Evolutionary conservation across 352 stramenopile genomes (phyloP).

Genomic region (Phytopythium sindhum): DNA sequence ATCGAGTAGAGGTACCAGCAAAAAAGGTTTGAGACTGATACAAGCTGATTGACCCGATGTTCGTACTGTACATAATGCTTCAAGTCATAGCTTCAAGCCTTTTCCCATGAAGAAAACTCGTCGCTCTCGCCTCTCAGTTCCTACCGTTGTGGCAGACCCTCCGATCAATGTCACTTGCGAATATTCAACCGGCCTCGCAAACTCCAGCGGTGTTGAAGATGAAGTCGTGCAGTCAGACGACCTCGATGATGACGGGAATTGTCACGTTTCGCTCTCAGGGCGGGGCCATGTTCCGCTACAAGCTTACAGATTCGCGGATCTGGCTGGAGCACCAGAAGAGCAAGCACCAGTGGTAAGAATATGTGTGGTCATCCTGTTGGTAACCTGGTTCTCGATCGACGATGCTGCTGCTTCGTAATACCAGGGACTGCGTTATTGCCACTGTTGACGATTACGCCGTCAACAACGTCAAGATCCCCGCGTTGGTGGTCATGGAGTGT

Average conservation of each 20-base stretch:
- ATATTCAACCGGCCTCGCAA: background rate
- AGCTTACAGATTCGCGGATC: constrained; percentile 1
- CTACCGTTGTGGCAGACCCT: too few relatives aligned
- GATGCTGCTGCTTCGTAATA: background rate
- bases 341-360: constrained; percentile 6
- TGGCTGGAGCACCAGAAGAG: constrained; percentile 7
- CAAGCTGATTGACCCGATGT: too few relatives aligned
- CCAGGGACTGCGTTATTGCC: background rate
- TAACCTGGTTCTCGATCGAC: background rate
- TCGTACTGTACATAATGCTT: too few relatives aligned
- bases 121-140: background rate
- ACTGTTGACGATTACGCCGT: background rate
- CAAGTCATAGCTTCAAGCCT: background rate
- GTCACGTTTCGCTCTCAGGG: background rate
- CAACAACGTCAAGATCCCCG: background rate
- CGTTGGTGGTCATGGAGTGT: background rate
- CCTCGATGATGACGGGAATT: background rate
- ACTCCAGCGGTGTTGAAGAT: background rate
- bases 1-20: background rate
- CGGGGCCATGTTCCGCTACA: background rate
- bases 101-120: background rate
- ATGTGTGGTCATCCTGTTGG: background rate
- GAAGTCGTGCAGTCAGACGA: background rate
- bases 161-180: background rate
- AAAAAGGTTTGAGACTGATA: too few relatives aligned